Evolutionary conservation across 2,329 filamentous ascomycete genomes (phyloP).

Genomic region (Magnaporthiopsis rhizophila): DNA sequence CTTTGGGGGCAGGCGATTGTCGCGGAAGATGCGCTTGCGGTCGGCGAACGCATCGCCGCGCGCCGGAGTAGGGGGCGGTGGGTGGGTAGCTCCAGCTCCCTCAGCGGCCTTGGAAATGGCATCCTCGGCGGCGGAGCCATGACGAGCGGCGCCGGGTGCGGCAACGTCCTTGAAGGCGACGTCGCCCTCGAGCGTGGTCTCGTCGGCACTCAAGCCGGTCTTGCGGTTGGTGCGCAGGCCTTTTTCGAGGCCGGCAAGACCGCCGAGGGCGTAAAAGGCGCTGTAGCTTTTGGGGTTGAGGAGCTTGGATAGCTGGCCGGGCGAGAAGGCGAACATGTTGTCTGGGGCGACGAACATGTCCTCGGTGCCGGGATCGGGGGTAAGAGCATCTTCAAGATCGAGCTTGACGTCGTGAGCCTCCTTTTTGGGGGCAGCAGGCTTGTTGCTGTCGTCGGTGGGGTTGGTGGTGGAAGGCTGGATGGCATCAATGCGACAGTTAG

Average conservation of each 20-base stretch:
- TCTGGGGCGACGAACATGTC: conserved; percentile 58
- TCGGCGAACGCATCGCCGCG: not conserved
- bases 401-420: conserved; percentile 7
- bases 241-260: conserved; percentile 63
- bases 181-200: conserved; percentile 51
- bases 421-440: too few species aligned
- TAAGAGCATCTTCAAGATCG: conserved; percentile 47
- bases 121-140: conserved; percentile 16
- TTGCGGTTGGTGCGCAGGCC: conserved; percentile 59
- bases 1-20: conserved; percentile 6
- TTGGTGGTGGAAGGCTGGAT: too few species aligned
- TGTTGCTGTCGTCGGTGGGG: not conserved
- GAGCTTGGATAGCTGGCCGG: conserved; percentile 67
- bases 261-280: conserved; percentile 69
- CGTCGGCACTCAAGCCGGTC: conserved; percentile 64
- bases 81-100: too few species aligned
- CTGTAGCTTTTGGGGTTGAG: conserved; percentile 71
- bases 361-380: conserved; percentile 64
- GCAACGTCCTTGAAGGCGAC: conserved; percentile 60
- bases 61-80: not conserved
- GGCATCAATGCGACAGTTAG: too few species aligned
- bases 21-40: conserved; percentile 5
- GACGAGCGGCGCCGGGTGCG: conserved; percentile 24
- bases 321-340: conserved; percentile 66
- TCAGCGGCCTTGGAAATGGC: conserved; percentile 12